These are phyloP conservation scores for Incumbomyces lentus DNA, from an alignment of 2,329 filamentous ascomycete species.

Conservation along the genomic window DNA sequence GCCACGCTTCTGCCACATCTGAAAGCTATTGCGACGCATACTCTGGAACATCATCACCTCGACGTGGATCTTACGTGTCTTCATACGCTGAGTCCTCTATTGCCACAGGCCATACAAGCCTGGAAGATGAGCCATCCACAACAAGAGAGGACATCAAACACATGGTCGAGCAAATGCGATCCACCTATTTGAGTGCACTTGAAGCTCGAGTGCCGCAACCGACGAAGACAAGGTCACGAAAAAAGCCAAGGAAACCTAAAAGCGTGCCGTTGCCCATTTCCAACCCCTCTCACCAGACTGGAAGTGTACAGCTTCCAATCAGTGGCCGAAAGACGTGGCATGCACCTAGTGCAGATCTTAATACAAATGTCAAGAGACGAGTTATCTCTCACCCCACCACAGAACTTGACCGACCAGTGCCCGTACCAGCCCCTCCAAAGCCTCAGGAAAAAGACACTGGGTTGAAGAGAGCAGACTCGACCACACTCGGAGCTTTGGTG, in stretches of 20 bases:
- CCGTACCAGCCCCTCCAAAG: slow-evolving; percentile 14
- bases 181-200: slow-evolving; percentile 19
- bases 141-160: slow-evolving; percentile 19
- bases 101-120: slow-evolving; percentile 16
- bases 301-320: background rate
- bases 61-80: slow-evolving; percentile 15
- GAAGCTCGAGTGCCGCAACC: slow-evolving; percentile 15
- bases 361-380: slow-evolving; percentile 8
- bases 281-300: background rate
- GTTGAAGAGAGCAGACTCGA: slow-evolving; percentile 20
- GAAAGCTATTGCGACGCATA: slow-evolving; percentile 11
- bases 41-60: slow-evolving; percentile 17
- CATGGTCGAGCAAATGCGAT: slow-evolving; percentile 20
- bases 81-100: slow-evolving; percentile 16
- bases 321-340: background rate
- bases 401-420: slow-evolving; percentile 10
- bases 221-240: slow-evolving; percentile 10
- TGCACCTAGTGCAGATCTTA: slow-evolving; percentile 6
- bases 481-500: slow-evolving; percentile 13
- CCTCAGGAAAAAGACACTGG: slow-evolving; percentile 2
- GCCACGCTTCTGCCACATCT: background rate
- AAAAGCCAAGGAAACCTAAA: slow-evolving; percentile 14
- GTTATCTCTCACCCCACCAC: slow-evolving; percentile 10
- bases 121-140: slow-evolving; percentile 13
- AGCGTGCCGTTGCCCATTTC: slow-evolving; percentile 4